Evolutionary conservation across 768 basidiomycete species (phyloP), one percentile per base, ranked within the genome.

Genomic region (Astraeus odoratus): DNA sequence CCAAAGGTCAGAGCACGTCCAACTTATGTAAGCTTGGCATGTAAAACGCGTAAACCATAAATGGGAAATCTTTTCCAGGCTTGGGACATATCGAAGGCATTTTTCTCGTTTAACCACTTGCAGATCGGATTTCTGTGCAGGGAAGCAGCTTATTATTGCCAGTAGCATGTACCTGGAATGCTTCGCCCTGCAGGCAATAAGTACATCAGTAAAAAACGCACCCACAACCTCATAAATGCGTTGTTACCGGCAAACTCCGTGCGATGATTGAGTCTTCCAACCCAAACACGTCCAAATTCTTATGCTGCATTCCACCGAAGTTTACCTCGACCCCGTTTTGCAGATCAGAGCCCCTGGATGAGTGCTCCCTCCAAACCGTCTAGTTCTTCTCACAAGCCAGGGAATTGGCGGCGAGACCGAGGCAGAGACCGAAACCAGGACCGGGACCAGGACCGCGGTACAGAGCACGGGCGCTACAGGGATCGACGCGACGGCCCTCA

Each of bases 81-180:
- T 72, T 73, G 7, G 68, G 73, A 30, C 57, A 71, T 4, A 55
- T 93, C 9, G 59, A 76, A 35, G 85, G 78, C 10, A 64, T 72
- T 44, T 66, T 96, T 13, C 52, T 93, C 36, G 59, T 94, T 6
- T 91, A 96, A 56, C 68, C 71, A 0, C 97, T 80, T 59, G 75
- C 77, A 43, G 94, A 97, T 66, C 76, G 90, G 20, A 69, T 80
- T 9, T 70, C 97, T 16, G 81, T 96, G n/a, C 71, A n/a, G n/a
- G n/a, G n/a, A n/a, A n/a, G n/a, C n/a, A n/a, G n/a, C n/a, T n/a
- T n/a, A n/a, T n/a, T n/a, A n/a, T n/a, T n/a, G n/a, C n/a, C n/a
- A n/a, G n/a, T n/a, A n/a, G n/a, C n/a, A n/a, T n/a, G n/a, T n/a
- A n/a, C n/a, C n/a, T n/a, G n/a, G n/a, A n/a, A n/a, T n/a, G n/a